A percentile compares a stretch with the other conserved stretches of the same genome.
These are phyloP conservation scores for Erigeron philadelphicus DNA, from an alignment of 140 eudicot species.

Conservation along the genomic window DNA sequence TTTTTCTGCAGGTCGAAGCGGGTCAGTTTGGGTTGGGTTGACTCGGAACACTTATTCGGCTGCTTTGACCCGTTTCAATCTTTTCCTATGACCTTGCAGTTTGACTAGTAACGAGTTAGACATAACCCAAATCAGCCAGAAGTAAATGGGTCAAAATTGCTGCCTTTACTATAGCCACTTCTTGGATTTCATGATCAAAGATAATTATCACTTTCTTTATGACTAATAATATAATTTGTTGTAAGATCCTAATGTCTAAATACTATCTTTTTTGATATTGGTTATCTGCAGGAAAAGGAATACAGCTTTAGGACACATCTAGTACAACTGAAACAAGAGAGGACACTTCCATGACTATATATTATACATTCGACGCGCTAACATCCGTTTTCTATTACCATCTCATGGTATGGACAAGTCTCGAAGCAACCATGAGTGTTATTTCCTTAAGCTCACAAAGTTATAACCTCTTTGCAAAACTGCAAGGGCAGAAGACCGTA, in stretches of 20 bases:
- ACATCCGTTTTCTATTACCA: neutral
- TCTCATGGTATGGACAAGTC: neutral
- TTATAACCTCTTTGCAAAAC: neutral
- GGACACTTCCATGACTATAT: slow-evolving; percentile 18
- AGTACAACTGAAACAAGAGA: slow-evolving; percentile 54
- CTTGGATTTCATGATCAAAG: neutral
- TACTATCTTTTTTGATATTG: neutral
- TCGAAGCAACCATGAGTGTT: slow-evolving; percentile 14
- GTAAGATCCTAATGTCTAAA: neutral
- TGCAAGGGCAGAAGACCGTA: neutral
- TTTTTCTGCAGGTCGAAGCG: no score
- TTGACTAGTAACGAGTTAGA: no score
- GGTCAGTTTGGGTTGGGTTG: no score
- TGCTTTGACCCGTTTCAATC: no score
- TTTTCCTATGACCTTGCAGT: no score
- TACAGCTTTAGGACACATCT: slow-evolving; percentile 81
- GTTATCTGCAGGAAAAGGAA: slow-evolving; percentile 60
- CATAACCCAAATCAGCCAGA: no score
- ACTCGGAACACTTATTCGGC: no score
- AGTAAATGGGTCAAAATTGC: no score
- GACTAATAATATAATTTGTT: neutral
- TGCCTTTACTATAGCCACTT: no score
- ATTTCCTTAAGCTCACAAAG: neutral
- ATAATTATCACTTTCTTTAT: neutral
- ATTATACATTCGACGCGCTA: slow-evolving; percentile 4